These are phyloP conservation scores for Saturnispora sanitii DNA, from an alignment of 805 yeast species.

Conservation along the genomic window DNA sequence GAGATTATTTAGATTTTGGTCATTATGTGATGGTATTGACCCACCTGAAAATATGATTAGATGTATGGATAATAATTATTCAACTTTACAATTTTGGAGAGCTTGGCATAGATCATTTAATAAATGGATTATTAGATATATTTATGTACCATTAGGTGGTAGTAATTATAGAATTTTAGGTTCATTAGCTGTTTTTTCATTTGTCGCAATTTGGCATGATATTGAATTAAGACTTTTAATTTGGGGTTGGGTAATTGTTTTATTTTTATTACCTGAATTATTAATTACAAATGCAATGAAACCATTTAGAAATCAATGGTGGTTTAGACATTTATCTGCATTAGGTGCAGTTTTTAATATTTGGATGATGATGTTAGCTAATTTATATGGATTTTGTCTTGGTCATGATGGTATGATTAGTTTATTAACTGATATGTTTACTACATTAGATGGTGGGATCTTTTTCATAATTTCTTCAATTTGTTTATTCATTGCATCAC, in stretches of 20 bases:
- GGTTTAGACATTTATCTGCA: slow-evolving; percentile 80
- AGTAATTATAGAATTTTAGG: slow-evolving; percentile 60
- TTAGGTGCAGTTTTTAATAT: slow-evolving; percentile 81
- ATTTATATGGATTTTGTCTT: slow-evolving; percentile 86
- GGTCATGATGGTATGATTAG: slow-evolving; percentile 76
- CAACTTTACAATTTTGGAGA: slow-evolving; percentile 94
- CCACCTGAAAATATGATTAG: slow-evolving; percentile 98
- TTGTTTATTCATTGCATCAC: slow-evolving; percentile 73
- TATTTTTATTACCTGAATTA: slow-evolving; percentile 82
- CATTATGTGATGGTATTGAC: slow-evolving; percentile 83
- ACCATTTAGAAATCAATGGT: slow-evolving; percentile 33
- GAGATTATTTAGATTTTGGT: slow-evolving; percentile 92
- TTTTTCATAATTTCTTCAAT: slow-evolving; percentile 53
- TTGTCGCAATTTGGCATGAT: slow-evolving; percentile 98
- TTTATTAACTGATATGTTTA: slow-evolving; percentile 59
- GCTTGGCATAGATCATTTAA: slow-evolving; percentile 97
- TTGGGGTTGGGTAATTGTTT: slow-evolving; percentile 94
- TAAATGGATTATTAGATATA: slow-evolving; percentile 80
- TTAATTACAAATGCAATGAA: slow-evolving; percentile 39
- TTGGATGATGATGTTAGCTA: slow-evolving; percentile 98
- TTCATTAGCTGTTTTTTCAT: slow-evolving; percentile 77
- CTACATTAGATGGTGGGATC: slow-evolving; percentile 56
- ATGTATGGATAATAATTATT: slow-evolving; percentile 88
- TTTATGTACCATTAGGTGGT: slow-evolving; percentile 90
- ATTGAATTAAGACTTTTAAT: slow-evolving; percentile 74